Base-by-base conservation (phyloP, 148 eudicot genomes). In the Mesembryanthemum crystallinum region DNA sequence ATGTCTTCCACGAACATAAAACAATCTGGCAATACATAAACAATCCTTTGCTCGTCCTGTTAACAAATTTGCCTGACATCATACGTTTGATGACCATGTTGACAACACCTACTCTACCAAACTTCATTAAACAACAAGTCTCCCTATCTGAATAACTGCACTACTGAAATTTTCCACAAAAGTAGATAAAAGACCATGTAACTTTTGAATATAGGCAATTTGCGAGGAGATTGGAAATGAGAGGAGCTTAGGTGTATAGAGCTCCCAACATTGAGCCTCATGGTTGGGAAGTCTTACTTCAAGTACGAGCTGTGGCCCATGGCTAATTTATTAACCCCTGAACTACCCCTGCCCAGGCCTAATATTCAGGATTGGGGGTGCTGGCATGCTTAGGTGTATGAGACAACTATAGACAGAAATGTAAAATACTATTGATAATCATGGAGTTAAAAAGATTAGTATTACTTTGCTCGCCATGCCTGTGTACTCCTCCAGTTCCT, bases 401-500 rank as follows among this genome's bases (percentile, higher is more conserved):
- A 59, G 64, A 60, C 63, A 25, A 7, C 52, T 58, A 58, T 29
- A 73, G 32, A 25, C 17, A 15, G 17, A 25, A 7, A 13, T 61
- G 32, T 52, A 18, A n/a, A 57, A 5, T 18, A 15, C 1, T 1
- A 52, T 57, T 57, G 0, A n/a, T 5, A 57, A 7, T 65, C 72
- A 72, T 11, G 13, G 54, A 58, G 62, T 64, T 21, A 35, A 35
- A 78, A 52, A 71, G 17, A 45, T 54, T 24, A 30, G 62, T 37
- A 85, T 81, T 82, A 95, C 99, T 88, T 71, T 81, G 86, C 85
- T 96, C 95, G 73, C 98, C 98, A 81, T 88, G 88, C 75, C 94
- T 88, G 75, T 96, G 99, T 45, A 96, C 99, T 82, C 99, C 99
- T 24, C 99, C 99, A 61, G 88, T 89, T 52, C 98, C 99, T 27